Percentiles rank a stretch among this genome's conserved stretches.
Conservation (phyloP, 2,329 filamentous ascomycete species). For the Emergomyces africanus region DNA sequence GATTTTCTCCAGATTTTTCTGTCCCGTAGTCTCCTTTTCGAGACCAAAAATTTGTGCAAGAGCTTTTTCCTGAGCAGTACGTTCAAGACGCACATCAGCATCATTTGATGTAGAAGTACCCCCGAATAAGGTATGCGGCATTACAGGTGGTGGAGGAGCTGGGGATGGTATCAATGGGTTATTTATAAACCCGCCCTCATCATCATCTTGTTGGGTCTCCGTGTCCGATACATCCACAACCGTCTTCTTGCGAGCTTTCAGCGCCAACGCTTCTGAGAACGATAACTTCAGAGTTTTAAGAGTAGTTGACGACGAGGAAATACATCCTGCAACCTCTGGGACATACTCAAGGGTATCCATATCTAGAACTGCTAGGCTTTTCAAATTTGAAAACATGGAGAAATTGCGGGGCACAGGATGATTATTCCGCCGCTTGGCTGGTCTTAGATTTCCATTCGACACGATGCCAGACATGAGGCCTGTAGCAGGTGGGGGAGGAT, state of each 20-base stretch:
- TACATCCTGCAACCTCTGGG: slow-evolving; percentile 43
- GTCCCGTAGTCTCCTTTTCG: slow-evolving; percentile 6
- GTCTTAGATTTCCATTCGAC: neutral
- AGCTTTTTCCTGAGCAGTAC: slow-evolving; percentile 12
- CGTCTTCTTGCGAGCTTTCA: slow-evolving; percentile 33
- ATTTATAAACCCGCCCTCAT: slow-evolving; percentile 37
- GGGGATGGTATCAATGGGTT: slow-evolving; percentile 5
- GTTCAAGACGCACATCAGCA: slow-evolving; percentile 11
- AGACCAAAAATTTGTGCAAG: slow-evolving; percentile 12
- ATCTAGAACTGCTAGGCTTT: slow-evolving; percentile 43
- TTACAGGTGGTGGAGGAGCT: neutral
- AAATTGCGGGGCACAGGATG: slow-evolving; percentile 39
- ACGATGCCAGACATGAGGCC: neutral
- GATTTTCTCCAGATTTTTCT: slow-evolving; percentile 7
- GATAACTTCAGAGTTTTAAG: slow-evolving; percentile 46
- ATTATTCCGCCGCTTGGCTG: neutral
- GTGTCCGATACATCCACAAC: slow-evolving; percentile 36
- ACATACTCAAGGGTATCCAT: slow-evolving; percentile 47
- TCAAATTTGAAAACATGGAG: slow-evolving; percentile 45
- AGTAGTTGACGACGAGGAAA: slow-evolving; percentile 43
- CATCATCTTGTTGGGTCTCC: slow-evolving; percentile 29
- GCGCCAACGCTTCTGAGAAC: slow-evolving; percentile 42
- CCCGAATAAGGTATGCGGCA: neutral
- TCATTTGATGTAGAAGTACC: slow-evolving; percentile 10
- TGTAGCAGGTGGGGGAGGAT: slow-evolving; percentile 5